Percentiles rank a stretch among this genome's conserved stretches.
phyloP scores from a whole-genome alignment of 192 early-diverging fungal genomes.

The Gaertneriomyces sp. region DNA sequence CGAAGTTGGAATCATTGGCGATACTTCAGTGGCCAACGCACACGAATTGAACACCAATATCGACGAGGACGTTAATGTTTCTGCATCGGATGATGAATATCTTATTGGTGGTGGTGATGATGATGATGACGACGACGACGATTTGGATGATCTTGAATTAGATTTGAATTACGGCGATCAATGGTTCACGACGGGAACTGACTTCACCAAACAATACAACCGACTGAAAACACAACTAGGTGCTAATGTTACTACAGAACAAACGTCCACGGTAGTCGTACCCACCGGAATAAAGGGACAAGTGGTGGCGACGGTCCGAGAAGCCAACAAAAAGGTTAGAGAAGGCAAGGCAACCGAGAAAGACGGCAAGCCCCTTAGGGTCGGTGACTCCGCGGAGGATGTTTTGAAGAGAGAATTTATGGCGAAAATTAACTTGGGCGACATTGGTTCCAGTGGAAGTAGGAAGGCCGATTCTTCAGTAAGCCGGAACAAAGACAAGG shows the following conservation, averaged over 20 bases:
- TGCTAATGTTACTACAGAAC: slow-evolving; percentile 4
- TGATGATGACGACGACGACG: slow-evolving; percentile 59
- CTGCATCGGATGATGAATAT: slow-evolving; percentile 32
- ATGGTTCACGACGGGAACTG: slow-evolving; percentile 63
- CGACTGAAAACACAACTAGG: slow-evolving; percentile 18
- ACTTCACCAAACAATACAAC: slow-evolving; percentile 75
- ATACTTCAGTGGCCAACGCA: too few relatives aligned
- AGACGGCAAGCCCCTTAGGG: slow-evolving; percentile 5
- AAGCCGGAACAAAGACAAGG: slow-evolving; percentile 73
- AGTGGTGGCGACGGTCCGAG: slow-evolving; percentile 23
- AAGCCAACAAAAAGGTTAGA: slow-evolving; percentile 4
- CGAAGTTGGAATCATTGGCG: not conserved
- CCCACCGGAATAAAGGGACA: slow-evolving; percentile 29
- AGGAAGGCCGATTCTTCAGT: slow-evolving; percentile 32
- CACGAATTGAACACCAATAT: too few relatives aligned
- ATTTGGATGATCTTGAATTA: slow-evolving; percentile 62
- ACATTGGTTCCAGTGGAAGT: slow-evolving; percentile 42
- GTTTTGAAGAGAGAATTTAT: slow-evolving; percentile 54
- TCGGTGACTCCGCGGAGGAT: slow-evolving; percentile 20
- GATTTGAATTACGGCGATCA: slow-evolving; percentile 71
- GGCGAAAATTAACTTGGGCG: slow-evolving; percentile 67
- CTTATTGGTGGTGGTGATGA: slow-evolving; percentile 40
- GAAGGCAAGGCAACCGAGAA: slow-evolving; percentile 23
- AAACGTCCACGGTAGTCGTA: not conserved
- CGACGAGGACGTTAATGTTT: too few relatives aligned